Base-by-base conservation (phyloP, 371 early-diverging fungal species). In the Syncephalastrum racemosum region DNA sequence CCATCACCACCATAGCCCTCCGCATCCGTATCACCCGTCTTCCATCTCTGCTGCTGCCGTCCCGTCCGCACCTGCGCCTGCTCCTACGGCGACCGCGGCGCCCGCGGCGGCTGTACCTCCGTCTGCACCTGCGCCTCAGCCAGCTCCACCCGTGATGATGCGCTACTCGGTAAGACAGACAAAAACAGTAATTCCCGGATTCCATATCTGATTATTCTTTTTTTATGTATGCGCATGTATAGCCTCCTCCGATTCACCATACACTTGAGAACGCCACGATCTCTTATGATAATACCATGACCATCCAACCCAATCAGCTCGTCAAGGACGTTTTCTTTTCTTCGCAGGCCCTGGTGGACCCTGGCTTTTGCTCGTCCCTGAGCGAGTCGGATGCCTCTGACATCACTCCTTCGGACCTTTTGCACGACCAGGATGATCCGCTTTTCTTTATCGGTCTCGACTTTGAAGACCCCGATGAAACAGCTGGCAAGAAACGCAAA, bases 241-340 rank as follows among this genome's bases (percentile, higher is more conserved):
- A 31, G 36, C 36, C 36, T 31, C 36, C 36, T 31, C 75, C 76
- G 39, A 76, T 76, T 52, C 76, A 79, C 51, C 76, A 71, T 51
- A 76, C 79, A 0, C 55, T 79, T n/a, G 76, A 76, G 52, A 79
- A 79, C 45, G 71, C 73, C 13, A 79, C 75, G 7, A 79, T 79
- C 45, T 68, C 70, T 12, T 79, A 70, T 63, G 76, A 76, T 53
- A 61, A 41, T 19, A 66, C 65, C 4, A 54, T 58, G 4, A 23
- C 57, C 12, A 63, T 68, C 10, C 62, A 62, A 13, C 51, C 57
- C 25, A 49, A 57, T 18, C 75, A 71, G 53, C 50, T 76, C 8
- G 77, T 77, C 43, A 77, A 77, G 55, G 77, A 77, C 31, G 77
- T 77, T 10, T 77, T 77, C 45, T 73, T 77, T 23, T 31, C 36